Evolutionary conservation across 352 stramenopile genomes (phyloP).

Genomic region (Thraustochytrium aureum): DNA sequence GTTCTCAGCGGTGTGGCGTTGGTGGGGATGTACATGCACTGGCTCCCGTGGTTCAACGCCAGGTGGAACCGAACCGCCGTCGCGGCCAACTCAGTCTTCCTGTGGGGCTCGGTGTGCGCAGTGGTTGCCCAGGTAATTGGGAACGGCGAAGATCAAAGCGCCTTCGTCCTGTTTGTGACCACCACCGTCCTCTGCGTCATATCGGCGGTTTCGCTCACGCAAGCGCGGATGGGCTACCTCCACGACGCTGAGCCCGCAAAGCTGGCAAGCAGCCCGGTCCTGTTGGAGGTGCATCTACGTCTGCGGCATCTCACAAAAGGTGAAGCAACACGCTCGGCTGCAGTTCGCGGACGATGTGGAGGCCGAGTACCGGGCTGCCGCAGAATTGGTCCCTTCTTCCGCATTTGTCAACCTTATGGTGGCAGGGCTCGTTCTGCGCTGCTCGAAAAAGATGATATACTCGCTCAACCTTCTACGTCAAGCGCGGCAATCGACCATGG

Average conservation of each 20-base stretch:
- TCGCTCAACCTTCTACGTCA: constrained; percentile 12
- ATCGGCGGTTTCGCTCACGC: background rate
- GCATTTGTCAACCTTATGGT: constrained; percentile 27
- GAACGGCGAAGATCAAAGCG: constrained; percentile 8
- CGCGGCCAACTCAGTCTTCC: background rate
- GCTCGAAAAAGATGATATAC: constrained; percentile 36
- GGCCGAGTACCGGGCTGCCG: background rate
- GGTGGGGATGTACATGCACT: background rate
- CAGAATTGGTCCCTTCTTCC: background rate
- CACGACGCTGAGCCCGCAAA: background rate
- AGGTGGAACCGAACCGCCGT: background rate
- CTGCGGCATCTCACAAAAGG: background rate
- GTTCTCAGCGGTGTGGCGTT: background rate
- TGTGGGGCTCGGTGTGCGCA: constrained; percentile 8
- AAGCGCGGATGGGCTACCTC: background rate
- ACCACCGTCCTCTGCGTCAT: background rate
- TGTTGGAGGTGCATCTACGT: constrained; percentile 32
- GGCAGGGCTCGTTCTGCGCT: background rate
- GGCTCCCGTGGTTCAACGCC: constrained; percentile 28
- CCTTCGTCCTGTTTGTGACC: constrained; percentile 7
- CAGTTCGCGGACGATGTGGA: background rate
- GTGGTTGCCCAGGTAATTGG: constrained; percentile 8
- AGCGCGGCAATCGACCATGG: background rate
- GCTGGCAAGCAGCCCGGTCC: background rate
- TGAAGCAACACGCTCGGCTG: background rate